Percentiles rank a stretch among this genome's conserved stretches.
These are phyloP conservation scores for Fusarium pininemorale DNA, from an alignment of 2,329 filamentous ascomycete genomes.

Conservation along the genomic window DNA sequence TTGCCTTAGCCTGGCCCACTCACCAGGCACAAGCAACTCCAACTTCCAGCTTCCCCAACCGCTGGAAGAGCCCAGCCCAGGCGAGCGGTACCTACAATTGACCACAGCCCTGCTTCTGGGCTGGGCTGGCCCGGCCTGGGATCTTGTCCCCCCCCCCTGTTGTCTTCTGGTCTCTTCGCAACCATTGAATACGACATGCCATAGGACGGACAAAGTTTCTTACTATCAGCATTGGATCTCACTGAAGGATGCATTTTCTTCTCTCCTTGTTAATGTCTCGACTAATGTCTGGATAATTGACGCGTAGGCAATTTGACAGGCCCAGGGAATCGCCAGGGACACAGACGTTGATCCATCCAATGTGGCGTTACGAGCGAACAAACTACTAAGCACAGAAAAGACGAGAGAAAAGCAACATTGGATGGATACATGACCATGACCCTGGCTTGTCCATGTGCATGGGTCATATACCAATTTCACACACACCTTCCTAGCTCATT, in stretches of 20 bases:
- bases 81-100: no score
- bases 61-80: background rate
- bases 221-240: background rate
- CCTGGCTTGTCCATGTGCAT: constrained; percentile 28
- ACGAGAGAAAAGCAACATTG: background rate
- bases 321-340: constrained; percentile 11
- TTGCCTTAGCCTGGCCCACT: constrained; percentile 6
- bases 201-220: background rate
- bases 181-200: background rate
- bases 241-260: constrained; percentile 3
- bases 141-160: constrained; percentile 9
- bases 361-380: constrained; percentile 39
- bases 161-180: background rate
- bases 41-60: constrained; percentile 17
- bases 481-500: constrained; percentile 8
- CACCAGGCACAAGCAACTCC: constrained; percentile 18
- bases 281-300: background rate
- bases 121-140: background rate
- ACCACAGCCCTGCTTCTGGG: background rate
- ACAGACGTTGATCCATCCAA: constrained; percentile 25
- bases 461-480: constrained; percentile 16
- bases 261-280: background rate
- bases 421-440: background rate
- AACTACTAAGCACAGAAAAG: constrained; percentile 25
- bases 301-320: background rate